Evolutionary conservation across 805 yeast genomes (phyloP).

Genomic region (Ogataea haglerorum): DNA sequence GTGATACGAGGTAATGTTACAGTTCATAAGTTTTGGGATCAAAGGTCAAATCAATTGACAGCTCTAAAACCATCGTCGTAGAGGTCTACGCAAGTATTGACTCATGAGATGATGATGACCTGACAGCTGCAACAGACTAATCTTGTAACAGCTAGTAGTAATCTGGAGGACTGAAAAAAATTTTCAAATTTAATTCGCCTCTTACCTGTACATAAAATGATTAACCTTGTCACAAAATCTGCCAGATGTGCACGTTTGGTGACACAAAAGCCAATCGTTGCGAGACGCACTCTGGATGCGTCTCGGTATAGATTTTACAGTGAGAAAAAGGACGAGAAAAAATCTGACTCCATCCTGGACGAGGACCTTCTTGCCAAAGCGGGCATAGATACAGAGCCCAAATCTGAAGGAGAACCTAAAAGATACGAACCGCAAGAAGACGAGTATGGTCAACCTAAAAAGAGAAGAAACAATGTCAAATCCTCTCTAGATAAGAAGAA

Average conservation of each 20-base stretch:
- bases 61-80: constrained; percentile 98
- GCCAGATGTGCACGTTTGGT: constrained; percentile 3
- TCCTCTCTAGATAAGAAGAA: constrained; percentile 78
- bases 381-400: constrained; percentile 55
- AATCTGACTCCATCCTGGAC: constrained; percentile 55
- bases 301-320: constrained; percentile 20
- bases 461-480: constrained; percentile 53
- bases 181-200: constrained; percentile 5
- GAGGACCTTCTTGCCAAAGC: constrained; percentile 83
- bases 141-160: constrained; percentile 1
- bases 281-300: constrained; percentile 1
- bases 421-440: constrained; percentile 21
- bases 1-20: constrained; percentile 18
- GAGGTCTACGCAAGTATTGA: constrained; percentile 76
- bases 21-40: constrained; percentile 23
- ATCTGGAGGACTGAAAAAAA: constrained; percentile 1
- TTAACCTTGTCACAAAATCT: constrained; percentile 8
- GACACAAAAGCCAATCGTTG: background rate
- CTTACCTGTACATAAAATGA: constrained; percentile 9
- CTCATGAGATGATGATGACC: constrained; percentile 98
- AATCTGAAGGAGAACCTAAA: constrained; percentile 9
- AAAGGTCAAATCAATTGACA: constrained; percentile 33
- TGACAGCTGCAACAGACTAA: constrained; percentile 67
- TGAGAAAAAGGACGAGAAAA: constrained; percentile 23
- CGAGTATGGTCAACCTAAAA: constrained; percentile 33